Percentiles rank a stretch among this genome's conserved stretches.
Conservation (phyloP, 768 basidiomycete species). For the Rhizopogon vinicolor region DNA sequence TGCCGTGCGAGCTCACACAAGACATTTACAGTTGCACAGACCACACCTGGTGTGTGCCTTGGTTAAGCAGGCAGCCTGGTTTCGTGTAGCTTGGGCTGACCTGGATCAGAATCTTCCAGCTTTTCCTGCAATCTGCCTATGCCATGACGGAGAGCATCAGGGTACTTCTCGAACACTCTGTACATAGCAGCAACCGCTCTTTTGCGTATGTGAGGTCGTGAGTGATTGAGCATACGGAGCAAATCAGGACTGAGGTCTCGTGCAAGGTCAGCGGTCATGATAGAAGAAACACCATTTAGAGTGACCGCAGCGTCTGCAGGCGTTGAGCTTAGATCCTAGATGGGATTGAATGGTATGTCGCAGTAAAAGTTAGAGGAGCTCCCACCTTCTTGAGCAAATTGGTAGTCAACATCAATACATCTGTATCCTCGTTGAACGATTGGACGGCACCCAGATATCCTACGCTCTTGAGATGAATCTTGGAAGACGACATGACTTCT, state of each 20-base stretch:
- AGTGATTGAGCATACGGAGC: constrained; percentile 84
- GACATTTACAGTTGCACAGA: constrained; percentile 92
- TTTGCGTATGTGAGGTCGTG: constrained; percentile 83
- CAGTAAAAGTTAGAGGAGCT: background rate
- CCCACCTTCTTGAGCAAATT: constrained; percentile 91
- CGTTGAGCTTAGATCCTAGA: constrained; percentile 73
- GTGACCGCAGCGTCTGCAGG: constrained; percentile 74
- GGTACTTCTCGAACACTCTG: constrained; percentile 77
- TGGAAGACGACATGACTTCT: constrained; percentile 95
- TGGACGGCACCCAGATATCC: constrained; percentile 92
- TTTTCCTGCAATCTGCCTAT: constrained; percentile 73
- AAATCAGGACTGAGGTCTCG: constrained; percentile 86
- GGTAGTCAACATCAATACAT: constrained; percentile 95
- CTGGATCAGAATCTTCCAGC: constrained; percentile 72
- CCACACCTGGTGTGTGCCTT: constrained; percentile 55
- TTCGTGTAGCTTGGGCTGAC: constrained; percentile 28
- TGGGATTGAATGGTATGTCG: constrained; percentile 5
- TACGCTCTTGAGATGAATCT: constrained; percentile 88
- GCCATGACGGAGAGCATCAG: constrained; percentile 65
- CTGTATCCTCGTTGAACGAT: constrained; percentile 91
- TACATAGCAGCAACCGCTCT: constrained; percentile 83
- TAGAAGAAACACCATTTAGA: constrained; percentile 78
- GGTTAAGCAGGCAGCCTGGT: constrained; percentile 1
- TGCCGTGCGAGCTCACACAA: constrained; percentile 86
- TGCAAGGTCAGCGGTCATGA: constrained; percentile 85